Evolutionary conservation across 2,329 filamentous ascomycete species (phyloP), one percentile per base, ranked within the genome.

Genomic region (Trematosphaeria pertusa): DNA sequence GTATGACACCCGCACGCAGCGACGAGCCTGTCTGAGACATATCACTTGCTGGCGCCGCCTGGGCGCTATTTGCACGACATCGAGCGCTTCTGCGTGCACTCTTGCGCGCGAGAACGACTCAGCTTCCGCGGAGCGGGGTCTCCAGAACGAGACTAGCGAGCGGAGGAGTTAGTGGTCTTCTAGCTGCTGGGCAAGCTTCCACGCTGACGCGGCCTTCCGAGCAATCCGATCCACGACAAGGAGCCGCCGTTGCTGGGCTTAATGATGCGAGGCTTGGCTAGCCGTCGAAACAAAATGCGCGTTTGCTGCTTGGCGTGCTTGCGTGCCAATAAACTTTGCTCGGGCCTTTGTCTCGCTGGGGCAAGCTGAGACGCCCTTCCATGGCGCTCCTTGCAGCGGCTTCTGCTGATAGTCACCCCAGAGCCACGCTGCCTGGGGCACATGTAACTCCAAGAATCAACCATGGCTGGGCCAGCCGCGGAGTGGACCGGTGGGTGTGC

Each of bases 131-230:
- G n/a, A n/a, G n/a, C n/a, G n/a, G n/a, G n/a, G n/a, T n/a, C n/a
- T n/a, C n/a, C n/a, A n/a, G n/a, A n/a, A n/a, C n/a, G n/a, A n/a
- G n/a, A n/a, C n/a, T n/a, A n/a, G n/a, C n/a, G n/a, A n/a, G n/a
- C n/a, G n/a, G n/a, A n/a, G n/a, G n/a, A n/a, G n/a, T n/a, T n/a
- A n/a, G n/a, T n/a, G n/a, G n/a, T 19, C 7, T 28, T 28, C 24
- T 28, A 28, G 24, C n/a, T 28, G 24, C 24, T 48, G 41, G 19
- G n/a, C n/a, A n/a, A 32, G 36, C 35, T 41, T 43, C 43, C 14
- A 38, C 33, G 64, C 61, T 70, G 64, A 69, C 67, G 67, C 65
- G 65, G 67, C 64, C 58, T 46, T 53, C 50, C 50, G 54, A 55
- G 46, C 43, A 48, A 48, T 52, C 52, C 58, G 50, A 57, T 55